Percentiles rank a stretch among this genome's conserved stretches.
Conservation (phyloP, 2,329 filamentous ascomycete species). For the Albophoma yamanashiensis region DNA sequence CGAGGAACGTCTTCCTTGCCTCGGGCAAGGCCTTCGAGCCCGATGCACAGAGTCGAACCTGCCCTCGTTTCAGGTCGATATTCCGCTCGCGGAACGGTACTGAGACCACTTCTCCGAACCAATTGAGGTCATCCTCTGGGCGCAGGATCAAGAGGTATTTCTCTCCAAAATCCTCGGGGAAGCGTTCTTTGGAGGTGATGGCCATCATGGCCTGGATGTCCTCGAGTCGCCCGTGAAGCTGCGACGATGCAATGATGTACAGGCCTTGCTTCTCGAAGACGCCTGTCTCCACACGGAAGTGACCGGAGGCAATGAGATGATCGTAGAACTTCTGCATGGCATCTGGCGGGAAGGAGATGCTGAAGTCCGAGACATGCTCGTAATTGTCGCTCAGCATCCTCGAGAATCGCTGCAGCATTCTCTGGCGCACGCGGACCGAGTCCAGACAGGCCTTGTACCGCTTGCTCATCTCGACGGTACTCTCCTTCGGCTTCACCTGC, state of each 20-base stretch:
- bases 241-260: conserved; percentile 76
- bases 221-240: conserved; percentile 61
- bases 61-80: conserved; percentile 76
- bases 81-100: conserved; percentile 66
- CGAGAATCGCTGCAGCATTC: conserved; percentile 93
- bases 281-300: conserved; percentile 73
- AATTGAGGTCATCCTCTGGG: conserved; percentile 67
- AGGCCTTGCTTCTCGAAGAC: conserved; percentile 63
- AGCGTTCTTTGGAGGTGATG: conserved; percentile 46
- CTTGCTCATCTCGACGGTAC: conserved; percentile 83
- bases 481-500: conserved; percentile 73
- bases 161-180: conserved; percentile 62
- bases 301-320: conserved; percentile 67
- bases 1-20: conserved; percentile 68
- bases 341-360: conserved; percentile 60
- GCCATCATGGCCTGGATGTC: conserved; percentile 82
- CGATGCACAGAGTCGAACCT: conserved; percentile 79
- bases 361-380: conserved; percentile 94
- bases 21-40: conserved; percentile 71
- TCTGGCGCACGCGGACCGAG: conserved; percentile 88
- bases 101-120: conserved; percentile 69
- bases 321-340: conserved; percentile 70
- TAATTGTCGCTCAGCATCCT: conserved; percentile 86
- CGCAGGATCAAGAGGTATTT: conserved; percentile 72
- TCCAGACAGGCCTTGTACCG: conserved; percentile 92